Evolutionary conservation across 805 yeast genomes (phyloP), one percentile per base, ranked within the genome.

Genomic region (Yarrowia sp.): DNA sequence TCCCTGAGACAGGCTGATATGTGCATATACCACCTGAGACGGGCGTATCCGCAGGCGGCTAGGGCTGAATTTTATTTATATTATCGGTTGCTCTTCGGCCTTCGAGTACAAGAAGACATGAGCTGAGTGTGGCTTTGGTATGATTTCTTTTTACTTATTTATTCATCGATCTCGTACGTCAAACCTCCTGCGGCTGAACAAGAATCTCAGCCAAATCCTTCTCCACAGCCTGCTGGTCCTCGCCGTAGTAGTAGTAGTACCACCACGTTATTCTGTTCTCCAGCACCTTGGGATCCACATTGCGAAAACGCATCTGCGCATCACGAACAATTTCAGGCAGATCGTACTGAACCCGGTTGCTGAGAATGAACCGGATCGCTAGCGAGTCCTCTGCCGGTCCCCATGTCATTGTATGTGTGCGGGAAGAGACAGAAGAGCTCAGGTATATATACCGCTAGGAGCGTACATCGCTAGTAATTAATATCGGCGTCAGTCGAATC

Each of bases 171-270:
- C n/a, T n/a, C n/a, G n/a, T n/a, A n/a, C n/a, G n/a, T n/a, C n/a
- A n/a, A n/a, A n/a, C n/a, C n/a, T n/a, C 35, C 51, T 29, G 51
- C 51, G 35, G 51, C 51, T 44, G 51, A 3, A 44, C 24, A 24
- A 44, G 22, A 3, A 42, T 25, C 25, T 46, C 53, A 25, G 19
- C 35, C 14, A 46, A 29, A 22, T 31, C 55, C 8, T 32, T 31
- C 13, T 47, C 38, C 4, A 47, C 19, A 2, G 8, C 55, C 24
- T 31, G 9, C 10, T 47, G 38, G 21, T 47, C 38, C 21, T 47
- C 55, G 18, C 38, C 55, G 25, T 47, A 47, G 38, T 47, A 46
- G 14, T 29, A 46, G 19, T 46, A 46, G 27, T 46, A 46, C 53
- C 36, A 46, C 53, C 53, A 46, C 2, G 53, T 46, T 36, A 46